phyloP scores from a whole-genome alignment of 805 yeast species.

The Henningerozyma blattae region DNA sequence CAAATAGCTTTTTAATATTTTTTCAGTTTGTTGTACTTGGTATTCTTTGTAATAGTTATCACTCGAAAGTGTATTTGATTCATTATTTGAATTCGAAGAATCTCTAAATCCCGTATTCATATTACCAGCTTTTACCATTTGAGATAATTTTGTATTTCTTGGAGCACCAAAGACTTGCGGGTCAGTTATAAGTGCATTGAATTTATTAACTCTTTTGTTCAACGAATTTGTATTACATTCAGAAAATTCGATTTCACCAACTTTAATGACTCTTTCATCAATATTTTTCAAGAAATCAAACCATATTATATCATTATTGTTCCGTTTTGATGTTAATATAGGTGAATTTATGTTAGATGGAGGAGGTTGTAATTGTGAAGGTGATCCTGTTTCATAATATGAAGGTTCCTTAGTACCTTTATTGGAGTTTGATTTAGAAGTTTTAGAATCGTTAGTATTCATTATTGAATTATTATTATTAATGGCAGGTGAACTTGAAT shows the following conservation, averaged over 20 bases:
- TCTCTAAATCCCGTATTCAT: conserved; percentile 30
- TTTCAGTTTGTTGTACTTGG: neutral
- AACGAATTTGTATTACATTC: conserved; percentile 35
- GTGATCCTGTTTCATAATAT: no score
- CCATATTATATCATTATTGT: conserved; percentile 50
- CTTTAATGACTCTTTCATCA: conserved; percentile 49
- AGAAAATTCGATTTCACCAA: conserved; percentile 40
- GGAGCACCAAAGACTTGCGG: conserved; percentile 18
- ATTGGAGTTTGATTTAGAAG: no score
- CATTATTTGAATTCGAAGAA: conserved; percentile 10
- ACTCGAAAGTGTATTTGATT: conserved; percentile 15
- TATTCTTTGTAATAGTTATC: conserved; percentile 2
- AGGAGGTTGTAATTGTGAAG: no score
- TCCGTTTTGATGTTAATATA: no score
- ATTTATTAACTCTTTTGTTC: conserved; percentile 34
- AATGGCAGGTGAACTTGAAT: no score
- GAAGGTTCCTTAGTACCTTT: no score
- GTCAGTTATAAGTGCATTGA: conserved; percentile 45
- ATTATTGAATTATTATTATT: neutral
- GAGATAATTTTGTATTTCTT: conserved; percentile 30
- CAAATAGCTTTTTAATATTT: neutral
- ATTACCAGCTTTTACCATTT: conserved; percentile 36
- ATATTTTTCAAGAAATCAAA: conserved; percentile 36
- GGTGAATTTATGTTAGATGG: no score
- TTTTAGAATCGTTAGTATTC: neutral